Base-by-base conservation (phyloP, 768 basidiomycete genomes). In the Lyophyllum decastes region DNA sequence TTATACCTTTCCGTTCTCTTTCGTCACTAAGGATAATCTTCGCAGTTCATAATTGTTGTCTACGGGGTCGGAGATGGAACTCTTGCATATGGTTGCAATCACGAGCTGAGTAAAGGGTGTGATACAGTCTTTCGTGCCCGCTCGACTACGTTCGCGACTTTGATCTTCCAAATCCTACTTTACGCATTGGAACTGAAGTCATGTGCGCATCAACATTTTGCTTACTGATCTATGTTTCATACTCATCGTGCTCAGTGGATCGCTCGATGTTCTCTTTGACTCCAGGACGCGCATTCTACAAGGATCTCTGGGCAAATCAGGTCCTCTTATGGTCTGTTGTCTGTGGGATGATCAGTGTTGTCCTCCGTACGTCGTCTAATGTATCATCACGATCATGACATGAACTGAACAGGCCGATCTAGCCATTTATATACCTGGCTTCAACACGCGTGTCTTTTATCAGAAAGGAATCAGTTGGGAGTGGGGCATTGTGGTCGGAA, bases 141-240 rank as follows among this genome's bases (percentile, higher is more conserved):
- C 24, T 76, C 74, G 1, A 73, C 73, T 5, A 65, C 67, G 2
- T 78, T 78, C 58, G 75, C 74, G 2, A 71, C 74, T 1, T 64
- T 76, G 25, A 74, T 76, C 51, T 74, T 75, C 54, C 68, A 72
- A 30, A 75, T 76, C 46, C 63, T 74, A 9, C 59, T 76, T 9
- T 75, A 73, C 48, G 75, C 70, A 4, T 60, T 73, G 46, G 73
- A 74, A 47, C 59, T 77, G 14, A 77, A 78, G 54, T 76, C 73
- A 26, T 70, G 76, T 75, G 61, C 12, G 73, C 70, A 1, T 48
- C 40, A 10, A 30, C 30, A 10, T 30, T 30, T 30, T 30, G 30
- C 30, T 4, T 30, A n/a, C n/a, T 30, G 5, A 30, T 30, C 30
- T 30, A 10, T 2, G n/a, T 24, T 43, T 14, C 17, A 49, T 40